Evolutionary conservation across 2,329 filamentous ascomycete genomes (phyloP), one percentile per base, ranked within the genome.

Genomic region (Harringtonia aguacate): DNA sequence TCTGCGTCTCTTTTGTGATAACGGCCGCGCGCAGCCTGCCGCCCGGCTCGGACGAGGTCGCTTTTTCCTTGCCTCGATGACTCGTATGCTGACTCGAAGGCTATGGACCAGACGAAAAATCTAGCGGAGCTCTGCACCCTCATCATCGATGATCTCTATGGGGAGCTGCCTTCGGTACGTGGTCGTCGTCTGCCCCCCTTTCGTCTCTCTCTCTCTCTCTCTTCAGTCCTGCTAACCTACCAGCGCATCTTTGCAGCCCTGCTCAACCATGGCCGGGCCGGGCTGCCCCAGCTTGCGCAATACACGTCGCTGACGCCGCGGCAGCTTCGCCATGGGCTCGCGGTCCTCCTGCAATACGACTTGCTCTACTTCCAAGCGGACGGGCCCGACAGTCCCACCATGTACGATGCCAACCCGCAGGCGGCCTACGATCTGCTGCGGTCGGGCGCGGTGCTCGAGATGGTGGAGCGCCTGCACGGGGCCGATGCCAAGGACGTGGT

Each of bases 51-150:
- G n/a, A n/a, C n/a, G n/a, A n/a, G n/a, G n/a, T n/a, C n/a, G n/a
- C n/a, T n/a, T n/a, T n/a, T n/a, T n/a, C n/a, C n/a, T n/a, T n/a
- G n/a, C n/a, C n/a, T n/a, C n/a, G n/a, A n/a, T n/a, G n/a, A n/a
- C n/a, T n/a, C n/a, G n/a, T n/a, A n/a, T 43, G 33, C 58, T 63
- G 47, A 64, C 53, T 27, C 46, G 20, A 21, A 22, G 41, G 8
- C 18, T 6, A 36, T n/a, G 21, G 12, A 39, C 21, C 51, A 82
- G 78, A 79, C 77, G 48, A 79, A 87, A 69, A 77, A 84, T 61
- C 74, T 84, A 53, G 79, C 84, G 58, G 86, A 95, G 76, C 85
- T 97, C 59, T 95, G 87, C 70, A 77, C 82, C 68, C 79, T 94
- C 60, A 75, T 95, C 50, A 82, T 97, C 51, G 81, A 88, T 59